phyloP scores from a whole-genome alignment of 2,329 filamentous ascomycete species.

The Aspergillus proliferans region DNA sequence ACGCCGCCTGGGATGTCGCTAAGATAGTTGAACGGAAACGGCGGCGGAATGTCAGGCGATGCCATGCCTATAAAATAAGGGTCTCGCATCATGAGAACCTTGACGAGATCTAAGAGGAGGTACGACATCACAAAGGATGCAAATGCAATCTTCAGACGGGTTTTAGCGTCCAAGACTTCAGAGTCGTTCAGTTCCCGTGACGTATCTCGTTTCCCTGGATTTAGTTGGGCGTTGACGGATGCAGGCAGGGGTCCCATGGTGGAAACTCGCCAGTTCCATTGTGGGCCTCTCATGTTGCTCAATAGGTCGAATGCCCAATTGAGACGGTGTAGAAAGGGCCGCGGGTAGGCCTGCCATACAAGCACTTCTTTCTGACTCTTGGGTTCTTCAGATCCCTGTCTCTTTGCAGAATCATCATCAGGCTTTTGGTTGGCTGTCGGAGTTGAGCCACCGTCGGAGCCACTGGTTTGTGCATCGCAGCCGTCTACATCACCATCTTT shows the following conservation, averaged over 20 bases:
- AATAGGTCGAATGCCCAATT: constrained; percentile 55
- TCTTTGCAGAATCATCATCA: background rate
- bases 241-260: constrained; percentile 35
- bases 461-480: too few relatives aligned
- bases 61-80: constrained; percentile 65
- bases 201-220: constrained; percentile 3
- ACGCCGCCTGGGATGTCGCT: constrained; percentile 43
- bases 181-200: constrained; percentile 11
- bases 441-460: background rate
- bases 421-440: background rate
- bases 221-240: constrained; percentile 19
- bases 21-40: constrained; percentile 40
- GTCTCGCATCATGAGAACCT: constrained; percentile 65
- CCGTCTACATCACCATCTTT: background rate
- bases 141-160: constrained; percentile 45
- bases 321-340: constrained; percentile 46
- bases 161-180: constrained; percentile 36
- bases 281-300: constrained; percentile 53
- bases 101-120: constrained; percentile 63
- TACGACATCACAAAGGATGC: constrained; percentile 52
- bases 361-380: constrained; percentile 22
- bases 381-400: background rate
- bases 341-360: constrained; percentile 51
- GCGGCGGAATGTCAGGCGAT: constrained; percentile 41
- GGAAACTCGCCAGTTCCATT: constrained; percentile 54